Conservation (phyloP, 768 basidiomycete genomes). For the Mycena polygramma region DNA sequence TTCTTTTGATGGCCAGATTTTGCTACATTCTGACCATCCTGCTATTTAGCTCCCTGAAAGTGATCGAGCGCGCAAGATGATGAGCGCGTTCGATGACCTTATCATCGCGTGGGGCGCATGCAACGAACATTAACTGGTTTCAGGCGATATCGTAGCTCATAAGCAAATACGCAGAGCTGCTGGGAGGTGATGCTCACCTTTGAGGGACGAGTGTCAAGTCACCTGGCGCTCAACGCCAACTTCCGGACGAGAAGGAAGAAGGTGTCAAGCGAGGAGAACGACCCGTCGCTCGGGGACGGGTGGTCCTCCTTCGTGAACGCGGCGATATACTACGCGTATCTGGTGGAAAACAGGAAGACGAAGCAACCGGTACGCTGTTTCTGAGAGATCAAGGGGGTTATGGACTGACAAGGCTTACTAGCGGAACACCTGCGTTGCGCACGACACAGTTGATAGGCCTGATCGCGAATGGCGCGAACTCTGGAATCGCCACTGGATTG, state of each 20-base stretch:
- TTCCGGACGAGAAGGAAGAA: constrained; percentile 39
- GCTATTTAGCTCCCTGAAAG: no score
- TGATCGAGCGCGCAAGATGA: no score
- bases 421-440: constrained; percentile 21
- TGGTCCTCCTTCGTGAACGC: constrained; percentile 31
- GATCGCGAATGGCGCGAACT: constrained; percentile 23
- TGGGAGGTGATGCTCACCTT: no score
- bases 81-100: no score
- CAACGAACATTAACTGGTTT: no score
- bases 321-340: constrained; percentile 22
- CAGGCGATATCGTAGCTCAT: no score
- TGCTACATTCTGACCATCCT: no score
- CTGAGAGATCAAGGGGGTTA: no score
- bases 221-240: constrained; percentile 41
- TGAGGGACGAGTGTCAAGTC: no score
- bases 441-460: constrained; percentile 13
- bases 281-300: constrained; percentile 36
- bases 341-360: constrained; percentile 1
- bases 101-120: no score
- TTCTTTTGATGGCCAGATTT: no score
- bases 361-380: neutral
- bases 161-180: no score
- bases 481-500: constrained; percentile 40
- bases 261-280: constrained; percentile 26
- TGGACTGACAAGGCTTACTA: neutral